Percentiles rank a stretch among this genome's conserved stretches.
Evolutionary conservation across 2,329 filamentous ascomycete genomes (phyloP).

Genomic region (Lecanicillium sp.): DNA sequence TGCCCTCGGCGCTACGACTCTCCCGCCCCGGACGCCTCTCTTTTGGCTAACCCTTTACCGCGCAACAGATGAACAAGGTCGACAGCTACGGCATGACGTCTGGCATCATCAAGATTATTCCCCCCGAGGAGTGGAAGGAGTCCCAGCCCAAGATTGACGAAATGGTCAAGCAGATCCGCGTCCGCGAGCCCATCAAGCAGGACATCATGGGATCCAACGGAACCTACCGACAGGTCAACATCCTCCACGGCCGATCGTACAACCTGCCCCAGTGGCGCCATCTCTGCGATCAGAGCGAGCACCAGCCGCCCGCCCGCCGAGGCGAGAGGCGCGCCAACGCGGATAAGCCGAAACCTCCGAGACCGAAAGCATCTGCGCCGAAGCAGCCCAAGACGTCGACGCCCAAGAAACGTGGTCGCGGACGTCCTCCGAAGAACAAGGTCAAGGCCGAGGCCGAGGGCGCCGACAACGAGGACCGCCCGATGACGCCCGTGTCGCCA

Average conservation of each 20-base stretch:
- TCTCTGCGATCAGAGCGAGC: conserved; percentile 88
- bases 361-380: conserved; percentile 31
- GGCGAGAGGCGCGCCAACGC: conserved; percentile 68
- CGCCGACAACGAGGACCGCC: conserved; percentile 39
- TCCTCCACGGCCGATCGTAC: conserved; percentile 92
- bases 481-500: conserved; percentile 55
- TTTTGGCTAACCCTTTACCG: conserved; percentile 10
- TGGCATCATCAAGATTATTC: conserved; percentile 93
- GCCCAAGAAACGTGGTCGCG: conserved; percentile 35
- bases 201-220: conserved; percentile 96
- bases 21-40: background rate
- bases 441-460: conserved; percentile 26
- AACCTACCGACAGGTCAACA: conserved; percentile 94
- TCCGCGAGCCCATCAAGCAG: conserved; percentile 96
- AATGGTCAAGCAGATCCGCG: conserved; percentile 81
- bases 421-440: conserved; percentile 33
- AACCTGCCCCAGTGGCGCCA: conserved; percentile 95
- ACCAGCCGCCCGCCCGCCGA: conserved; percentile 87
- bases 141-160: conserved; percentile 73
- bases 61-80: conserved; percentile 64
- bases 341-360: conserved; percentile 42
- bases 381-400: conserved; percentile 27
- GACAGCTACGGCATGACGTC: conserved; percentile 96
- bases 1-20: background rate
- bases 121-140: conserved; percentile 88